Percentiles rank a stretch among this genome's conserved stretches.
These are phyloP conservation scores for Corymbia calophylla DNA, from an alignment of 441 rosid genomes.

Conservation along the genomic window DNA sequence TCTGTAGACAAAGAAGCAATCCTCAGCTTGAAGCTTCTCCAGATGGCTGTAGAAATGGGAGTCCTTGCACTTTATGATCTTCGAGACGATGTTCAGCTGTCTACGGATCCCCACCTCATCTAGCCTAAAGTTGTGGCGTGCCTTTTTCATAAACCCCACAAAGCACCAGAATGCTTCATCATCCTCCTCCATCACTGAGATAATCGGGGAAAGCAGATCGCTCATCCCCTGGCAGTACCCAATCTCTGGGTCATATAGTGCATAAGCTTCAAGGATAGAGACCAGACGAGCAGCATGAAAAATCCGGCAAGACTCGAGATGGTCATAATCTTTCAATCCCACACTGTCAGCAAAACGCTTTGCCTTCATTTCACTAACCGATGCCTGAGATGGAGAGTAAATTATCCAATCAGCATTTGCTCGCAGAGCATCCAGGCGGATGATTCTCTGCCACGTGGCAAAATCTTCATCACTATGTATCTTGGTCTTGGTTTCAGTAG, in stretches of 20 bases:
- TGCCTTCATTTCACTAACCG: conserved; percentile 57
- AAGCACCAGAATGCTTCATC: conserved; percentile 97
- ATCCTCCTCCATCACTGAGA: conserved; percentile 70
- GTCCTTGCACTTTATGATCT: conserved; percentile 78
- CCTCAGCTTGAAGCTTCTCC: conserved; percentile 89
- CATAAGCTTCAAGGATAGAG: conserved; percentile 85
- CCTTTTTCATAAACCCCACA: conserved; percentile 93
- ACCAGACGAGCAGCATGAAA: conserved; percentile 93
- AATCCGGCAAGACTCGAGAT: conserved; percentile 66
- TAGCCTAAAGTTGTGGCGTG: conserved; percentile 91
- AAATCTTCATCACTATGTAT: conserved; percentile 44
- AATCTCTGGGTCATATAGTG: conserved; percentile 77
- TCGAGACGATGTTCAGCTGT: conserved; percentile 78
- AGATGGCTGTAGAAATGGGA: conserved; percentile 79
- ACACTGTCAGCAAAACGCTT: conserved; percentile 58
- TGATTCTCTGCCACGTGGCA: conserved; percentile 83
- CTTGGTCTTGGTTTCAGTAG: conserved; percentile 21
- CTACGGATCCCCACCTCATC: conserved; percentile 90
- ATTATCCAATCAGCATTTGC: conserved; percentile 79
- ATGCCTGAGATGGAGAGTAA: conserved; percentile 47
- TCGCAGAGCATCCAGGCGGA: conserved; percentile 91
- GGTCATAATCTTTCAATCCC: conserved; percentile 76
- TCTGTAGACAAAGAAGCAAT: conserved; percentile 93
- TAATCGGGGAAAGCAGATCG: conserved; percentile 77
- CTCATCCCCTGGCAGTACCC: conserved; percentile 99